A percentile compares a stretch with the other conserved stretches of the same genome.
Evolutionary conservation across 352 stramenopile species (phyloP).

Genomic region (Aphanomyces astaci): DNA sequence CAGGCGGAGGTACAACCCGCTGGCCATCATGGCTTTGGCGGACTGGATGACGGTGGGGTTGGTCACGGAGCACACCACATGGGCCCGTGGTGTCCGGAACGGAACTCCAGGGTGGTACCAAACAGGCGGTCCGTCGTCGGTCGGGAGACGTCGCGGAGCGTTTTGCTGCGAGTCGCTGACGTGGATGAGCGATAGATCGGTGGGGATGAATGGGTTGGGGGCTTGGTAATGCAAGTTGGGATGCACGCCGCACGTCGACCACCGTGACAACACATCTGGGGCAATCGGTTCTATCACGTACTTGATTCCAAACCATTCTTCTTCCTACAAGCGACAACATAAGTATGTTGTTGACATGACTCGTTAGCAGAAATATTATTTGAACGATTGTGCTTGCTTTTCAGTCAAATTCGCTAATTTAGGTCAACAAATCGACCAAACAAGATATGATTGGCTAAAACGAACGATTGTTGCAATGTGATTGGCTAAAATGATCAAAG

Average conservation of each 20-base stretch:
- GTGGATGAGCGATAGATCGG: constrained; percentile 51
- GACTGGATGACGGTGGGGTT: constrained; percentile 41
- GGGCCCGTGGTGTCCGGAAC: constrained; percentile 54
- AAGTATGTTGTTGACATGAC: no score
- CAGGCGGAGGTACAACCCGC: constrained; percentile 53
- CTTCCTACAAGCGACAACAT: constrained; percentile 23
- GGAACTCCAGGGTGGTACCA: constrained; percentile 55
- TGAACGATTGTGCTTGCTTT: no score
- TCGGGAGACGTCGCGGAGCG: constrained; percentile 21
- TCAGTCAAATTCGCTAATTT: no score
- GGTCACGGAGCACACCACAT: constrained; percentile 46
- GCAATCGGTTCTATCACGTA: constrained; percentile 40
- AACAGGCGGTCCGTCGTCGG: constrained; percentile 33
- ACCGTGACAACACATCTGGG: constrained; percentile 29
- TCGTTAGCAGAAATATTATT: no score
- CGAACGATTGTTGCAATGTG: no score
- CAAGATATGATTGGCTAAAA: no score
- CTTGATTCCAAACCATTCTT: constrained; percentile 58
- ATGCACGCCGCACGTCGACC: constrained; percentile 36
- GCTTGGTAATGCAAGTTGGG: constrained; percentile 42
- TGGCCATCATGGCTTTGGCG: constrained; percentile 35
- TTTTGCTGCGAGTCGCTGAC: constrained; percentile 24
- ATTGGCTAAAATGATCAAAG: no score
- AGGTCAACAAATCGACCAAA: no score
- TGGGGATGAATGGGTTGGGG: constrained; percentile 63